These are phyloP conservation scores for Tuber calosporum DNA, from an alignment of 495 filamentous ascomycete species.

Conservation along the genomic window DNA sequence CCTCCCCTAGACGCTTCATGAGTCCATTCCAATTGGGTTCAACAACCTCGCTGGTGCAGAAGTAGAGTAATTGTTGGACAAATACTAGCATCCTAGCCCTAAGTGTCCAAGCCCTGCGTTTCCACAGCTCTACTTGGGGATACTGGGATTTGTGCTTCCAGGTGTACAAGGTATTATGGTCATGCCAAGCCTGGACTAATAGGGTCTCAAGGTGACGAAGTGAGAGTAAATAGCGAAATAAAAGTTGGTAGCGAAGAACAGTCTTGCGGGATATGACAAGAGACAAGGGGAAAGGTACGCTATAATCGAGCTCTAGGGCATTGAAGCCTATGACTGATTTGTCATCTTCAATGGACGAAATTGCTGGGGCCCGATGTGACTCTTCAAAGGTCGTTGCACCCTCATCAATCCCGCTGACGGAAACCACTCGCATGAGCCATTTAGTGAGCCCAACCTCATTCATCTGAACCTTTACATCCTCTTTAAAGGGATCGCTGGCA, in stretches of 20 bases:
- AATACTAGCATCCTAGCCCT: constrained; percentile 93
- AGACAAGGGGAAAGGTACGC: constrained; percentile 91
- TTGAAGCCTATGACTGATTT: constrained; percentile 84
- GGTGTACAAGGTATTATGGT: constrained; percentile 71
- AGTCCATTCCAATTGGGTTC: constrained; percentile 94
- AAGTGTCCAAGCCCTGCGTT: constrained; percentile 83
- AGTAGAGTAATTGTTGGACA: constrained; percentile 91
- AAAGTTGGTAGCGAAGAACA: constrained; percentile 85
- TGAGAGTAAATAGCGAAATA: constrained; percentile 86
- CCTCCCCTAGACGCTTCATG: constrained; percentile 70
- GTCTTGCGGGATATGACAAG: constrained; percentile 95
- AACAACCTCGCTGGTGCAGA: constrained; percentile 92
- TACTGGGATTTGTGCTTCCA: constrained; percentile 77
- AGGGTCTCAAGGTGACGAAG: constrained; percentile 81
- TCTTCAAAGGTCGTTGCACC: constrained; percentile 50
- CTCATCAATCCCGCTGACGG: constrained; percentile 86
- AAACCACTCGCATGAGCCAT: constrained; percentile 91
- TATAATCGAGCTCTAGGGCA: constrained; percentile 85
- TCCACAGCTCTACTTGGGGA: constrained; percentile 77
- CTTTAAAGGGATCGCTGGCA: constrained; percentile 90
- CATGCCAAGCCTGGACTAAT: constrained; percentile 77
- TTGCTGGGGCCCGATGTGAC: constrained; percentile 30
- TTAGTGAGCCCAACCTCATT: constrained; percentile 87
- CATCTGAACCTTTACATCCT: constrained; percentile 95
- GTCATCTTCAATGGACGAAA: constrained; percentile 57